Conservation (phyloP, 345 rosid species). For the Sonneratia caseolaris region DNA sequence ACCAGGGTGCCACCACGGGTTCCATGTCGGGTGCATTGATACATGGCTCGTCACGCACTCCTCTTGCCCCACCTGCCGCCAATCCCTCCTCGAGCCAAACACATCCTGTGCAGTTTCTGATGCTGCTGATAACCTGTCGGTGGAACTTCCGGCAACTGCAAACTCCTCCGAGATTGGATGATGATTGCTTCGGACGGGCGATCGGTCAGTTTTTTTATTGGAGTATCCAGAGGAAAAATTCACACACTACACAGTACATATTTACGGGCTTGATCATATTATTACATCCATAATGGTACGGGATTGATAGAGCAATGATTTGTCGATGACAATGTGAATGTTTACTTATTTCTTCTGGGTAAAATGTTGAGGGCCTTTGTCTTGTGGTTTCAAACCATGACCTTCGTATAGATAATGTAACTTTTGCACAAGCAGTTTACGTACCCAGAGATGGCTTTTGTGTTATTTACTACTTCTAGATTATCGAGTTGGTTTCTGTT, state of each 20-base stretch:
- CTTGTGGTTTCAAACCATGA: no score
- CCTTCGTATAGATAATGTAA: no score
- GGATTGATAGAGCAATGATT: neutral
- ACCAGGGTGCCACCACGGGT: slow-evolving; percentile 64
- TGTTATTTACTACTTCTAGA: neutral
- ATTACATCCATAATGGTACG: neutral
- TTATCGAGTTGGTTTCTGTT: neutral
- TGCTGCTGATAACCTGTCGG: slow-evolving; percentile 6
- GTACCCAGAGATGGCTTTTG: no score
- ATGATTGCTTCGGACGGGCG: neutral
- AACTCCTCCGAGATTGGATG: slow-evolving; percentile 15
- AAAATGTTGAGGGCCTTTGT: no score
- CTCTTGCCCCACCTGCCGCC: slow-evolving; percentile 69
- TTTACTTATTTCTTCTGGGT: neutral
- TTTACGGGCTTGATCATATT: neutral
- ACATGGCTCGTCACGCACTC: slow-evolving; percentile 56
- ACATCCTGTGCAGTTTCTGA: slow-evolving; percentile 13
- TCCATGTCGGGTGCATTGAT: slow-evolving; percentile 62
- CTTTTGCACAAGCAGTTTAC: neutral
- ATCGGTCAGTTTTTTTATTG: neutral
- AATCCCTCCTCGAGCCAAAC: slow-evolving; percentile 33
- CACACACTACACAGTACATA: neutral
- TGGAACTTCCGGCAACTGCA: neutral
- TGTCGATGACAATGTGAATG: neutral
- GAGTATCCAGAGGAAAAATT: neutral